Evolutionary conservation across 805 yeast species (phyloP).

Genomic region (Ogataea trehalophila): DNA sequence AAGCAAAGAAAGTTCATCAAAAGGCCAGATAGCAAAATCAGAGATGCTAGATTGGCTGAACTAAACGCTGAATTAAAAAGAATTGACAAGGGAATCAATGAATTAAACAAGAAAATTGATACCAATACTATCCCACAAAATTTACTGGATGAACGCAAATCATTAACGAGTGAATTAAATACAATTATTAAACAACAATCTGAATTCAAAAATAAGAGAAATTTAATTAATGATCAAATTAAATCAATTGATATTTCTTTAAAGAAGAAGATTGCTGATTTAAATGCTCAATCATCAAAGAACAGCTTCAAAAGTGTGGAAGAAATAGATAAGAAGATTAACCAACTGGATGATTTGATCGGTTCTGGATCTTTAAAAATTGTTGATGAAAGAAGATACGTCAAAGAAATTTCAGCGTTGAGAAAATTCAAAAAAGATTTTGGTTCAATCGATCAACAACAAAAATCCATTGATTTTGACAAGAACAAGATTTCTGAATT

Average conservation of each 20-base stretch:
- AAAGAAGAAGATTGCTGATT: conserved; percentile 72
- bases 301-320: conserved; percentile 59
- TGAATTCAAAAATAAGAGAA: conserved; percentile 30
- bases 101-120: conserved; percentile 51
- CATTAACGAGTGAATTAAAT: conserved; percentile 41
- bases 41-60: conserved; percentile 53
- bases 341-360: conserved; percentile 64
- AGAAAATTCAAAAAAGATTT: conserved; percentile 80
- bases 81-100: conserved; percentile 49
- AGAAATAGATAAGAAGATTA: conserved; percentile 66
- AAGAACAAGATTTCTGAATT: conserved; percentile 70
- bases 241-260: conserved; percentile 62
- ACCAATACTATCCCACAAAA: conserved; percentile 47
- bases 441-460: conserved; percentile 65
- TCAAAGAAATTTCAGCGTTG: conserved; percentile 80
- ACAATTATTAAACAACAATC: conserved; percentile 37
- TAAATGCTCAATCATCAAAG: conserved; percentile 67
- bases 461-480: conserved; percentile 74
- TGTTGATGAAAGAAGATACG: conserved; percentile 82
- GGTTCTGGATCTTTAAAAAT: conserved; percentile 76
- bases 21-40: conserved; percentile 66
- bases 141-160: conserved; percentile 47
- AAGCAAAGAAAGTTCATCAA: conserved; percentile 52
- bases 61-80: conserved; percentile 59
- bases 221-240: conserved; percentile 53